Percentiles rank a stretch among this genome's conserved stretches.
Evolutionary conservation across 768 basidiomycete genomes (phyloP).

Genomic region (Rhizopogon vesiculosus): DNA sequence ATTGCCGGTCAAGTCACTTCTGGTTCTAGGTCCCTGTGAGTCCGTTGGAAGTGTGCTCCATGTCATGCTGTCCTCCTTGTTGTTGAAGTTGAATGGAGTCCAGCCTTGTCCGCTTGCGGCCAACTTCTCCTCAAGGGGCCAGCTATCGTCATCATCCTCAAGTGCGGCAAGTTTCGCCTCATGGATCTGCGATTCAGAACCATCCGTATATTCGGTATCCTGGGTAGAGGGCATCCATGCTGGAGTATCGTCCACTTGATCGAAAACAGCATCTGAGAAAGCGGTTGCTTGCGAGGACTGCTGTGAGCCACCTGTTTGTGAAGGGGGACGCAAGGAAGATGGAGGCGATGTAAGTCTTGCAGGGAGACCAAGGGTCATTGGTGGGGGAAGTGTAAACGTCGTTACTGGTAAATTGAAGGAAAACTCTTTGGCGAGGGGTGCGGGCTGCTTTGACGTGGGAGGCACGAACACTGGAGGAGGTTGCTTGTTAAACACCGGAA

Average conservation of each 20-base stretch:
- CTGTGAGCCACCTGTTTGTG: constrained; percentile 24
- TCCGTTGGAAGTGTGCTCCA: constrained; percentile 70
- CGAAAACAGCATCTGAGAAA: constrained; percentile 48
- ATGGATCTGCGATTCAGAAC: constrained; percentile 31
- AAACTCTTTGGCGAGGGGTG: constrained; percentile 22
- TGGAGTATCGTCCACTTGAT: constrained; percentile 37
- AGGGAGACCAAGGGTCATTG: constrained; percentile 43
- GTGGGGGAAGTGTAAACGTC: constrained; percentile 38
- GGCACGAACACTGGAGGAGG: constrained; percentile 25
- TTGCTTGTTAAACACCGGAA: constrained; percentile 59
- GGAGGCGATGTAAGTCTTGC: constrained; percentile 27
- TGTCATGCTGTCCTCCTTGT: constrained; percentile 63
- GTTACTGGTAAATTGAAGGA: constrained; percentile 31
- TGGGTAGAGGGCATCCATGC: constrained; percentile 60
- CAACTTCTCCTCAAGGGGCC: constrained; percentile 68
- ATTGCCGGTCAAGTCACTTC: constrained; percentile 6
- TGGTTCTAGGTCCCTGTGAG: constrained; percentile 36
- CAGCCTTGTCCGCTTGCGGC: constrained; percentile 49
- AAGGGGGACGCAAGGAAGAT: constrained; percentile 12
- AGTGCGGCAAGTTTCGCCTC: background rate
- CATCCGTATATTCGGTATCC: constrained; percentile 47
- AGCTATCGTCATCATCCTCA: constrained; percentile 58
- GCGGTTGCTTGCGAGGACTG: constrained; percentile 54
- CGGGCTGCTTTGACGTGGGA: constrained; percentile 13
- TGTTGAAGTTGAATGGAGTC: constrained; percentile 50